Evolutionary conservation across 1,284 basidiomycete species (phyloP), one percentile per base, ranked within the genome.

Genomic region (Cutaneotrichosporon cavernicola): DNA sequence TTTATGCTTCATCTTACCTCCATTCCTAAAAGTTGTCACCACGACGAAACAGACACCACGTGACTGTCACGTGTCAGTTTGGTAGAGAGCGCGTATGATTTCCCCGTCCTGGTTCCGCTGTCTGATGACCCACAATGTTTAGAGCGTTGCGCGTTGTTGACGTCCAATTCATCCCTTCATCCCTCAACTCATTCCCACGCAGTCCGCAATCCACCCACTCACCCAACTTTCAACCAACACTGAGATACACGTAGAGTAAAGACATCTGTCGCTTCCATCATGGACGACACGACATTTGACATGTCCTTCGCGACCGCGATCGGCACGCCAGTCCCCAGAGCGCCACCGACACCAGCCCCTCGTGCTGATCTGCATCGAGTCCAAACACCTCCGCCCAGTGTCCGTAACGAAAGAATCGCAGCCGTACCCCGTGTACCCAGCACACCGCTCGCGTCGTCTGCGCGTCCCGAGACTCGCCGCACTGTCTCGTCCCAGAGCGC

Each of bases 221-320:
- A 49, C 22, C 22, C 22, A 21, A 21, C 47, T n/a, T 26, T 10
- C 26, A 26, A 26, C 26, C 26, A 49, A 21, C 40, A 43, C 18
- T 18, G 43, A 46, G 43, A 46, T 7, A 13, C 40, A 43, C 40
- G 18, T 18, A 18, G 18, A 46, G 18, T 4, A 18, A 18, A 46
- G 18, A 18, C 43, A 46, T 46, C 43, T n/a, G 43, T n/a, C 43
- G 43, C 43, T 22, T 31, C 30, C 51, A 34, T 34, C 51, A 53
- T 53, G 51, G 51, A 31, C 31, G 51, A 53, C 51, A 31, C 51
- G 30, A n/a, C 49, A 22, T 50, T 31, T n/a, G 51, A 53, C 51
- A 53, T 53, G 51, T 31, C 51, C 18, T 53, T 53, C 51, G 18
- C 51, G 14, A 53, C 51, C 16, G 51, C 51, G 14, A 13, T 32